Conservation (phyloP, 148 eudicot genomes). For the Chenopodium suecicum region DNA sequence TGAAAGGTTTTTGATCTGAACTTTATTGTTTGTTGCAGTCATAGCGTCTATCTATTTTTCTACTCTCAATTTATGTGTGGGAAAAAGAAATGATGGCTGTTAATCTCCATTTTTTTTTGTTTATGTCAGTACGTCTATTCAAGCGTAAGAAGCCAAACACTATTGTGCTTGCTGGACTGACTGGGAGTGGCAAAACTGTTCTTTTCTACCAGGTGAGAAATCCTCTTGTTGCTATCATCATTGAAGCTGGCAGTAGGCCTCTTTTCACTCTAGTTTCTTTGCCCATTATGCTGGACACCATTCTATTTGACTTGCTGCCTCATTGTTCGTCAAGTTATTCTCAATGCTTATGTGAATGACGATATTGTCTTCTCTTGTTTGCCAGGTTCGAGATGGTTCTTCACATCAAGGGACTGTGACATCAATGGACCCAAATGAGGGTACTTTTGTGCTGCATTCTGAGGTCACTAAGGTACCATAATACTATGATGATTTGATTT, state of each 20-base stretch:
- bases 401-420: conserved; percentile 87
- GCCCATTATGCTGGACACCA: not conserved
- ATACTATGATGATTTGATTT: conserved; percentile 1
- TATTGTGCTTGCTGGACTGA: conserved; percentile 76
- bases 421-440: conserved; percentile 93
- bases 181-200: conserved; percentile 91
- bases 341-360: not conserved
- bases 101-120: not conserved
- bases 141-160: conserved; percentile 70
- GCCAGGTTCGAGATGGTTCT: conserved; percentile 88
- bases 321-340: not conserved
- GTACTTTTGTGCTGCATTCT: conserved; percentile 73
- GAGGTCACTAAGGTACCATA: conserved; percentile 58
- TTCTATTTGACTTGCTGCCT: not conserved
- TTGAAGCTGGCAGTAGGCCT: not conserved
- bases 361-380: conserved; percentile 17
- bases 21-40: not conserved
- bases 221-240: not conserved
- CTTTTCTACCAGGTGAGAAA: conserved; percentile 76
- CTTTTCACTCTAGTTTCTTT: not conserved
- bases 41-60: not conserved
- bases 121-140: conserved; percentile 62
- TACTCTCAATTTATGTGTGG: not conserved
- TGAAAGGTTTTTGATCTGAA: not conserved
- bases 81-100: not conserved